Base-by-base conservation (phyloP, 1,139 yeast species). In the Candida buenavistaensis region DNA sequence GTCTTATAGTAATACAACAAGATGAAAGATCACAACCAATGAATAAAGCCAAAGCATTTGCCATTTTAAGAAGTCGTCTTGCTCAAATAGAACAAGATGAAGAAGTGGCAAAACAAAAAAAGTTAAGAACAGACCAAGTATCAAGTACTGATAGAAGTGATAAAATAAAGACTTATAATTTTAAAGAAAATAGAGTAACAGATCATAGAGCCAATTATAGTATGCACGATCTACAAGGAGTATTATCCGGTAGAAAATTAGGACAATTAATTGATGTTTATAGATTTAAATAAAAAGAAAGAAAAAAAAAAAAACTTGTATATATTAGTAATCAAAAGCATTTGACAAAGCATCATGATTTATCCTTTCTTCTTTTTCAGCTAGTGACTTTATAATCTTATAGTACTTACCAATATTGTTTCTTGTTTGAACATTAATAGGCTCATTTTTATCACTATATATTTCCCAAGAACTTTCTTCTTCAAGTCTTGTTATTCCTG, bases 401-500 rank as follows among this genome's bases (percentile, higher is more conserved):
- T 82, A 77, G 57, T 94, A 92, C 40, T 97, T 71, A 7, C 95
- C 75, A 29, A 94, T 90, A 15, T 89, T 83, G 43, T 75, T 78
- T 47, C 94, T 74, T 6, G 80, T 71, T 14, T 76, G 67, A 12
- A 67, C 61, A 4, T 85, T 63, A 14, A 94, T 82, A 16, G 63
- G 54, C 44, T 90, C 97, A 54, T 94, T 94, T 41, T 77, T 75
- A 58, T 94, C 98, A 36, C 95, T 83, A 61, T 94, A 94, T 35
- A 94, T 92, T 52, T 90, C 96, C 90, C 95, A 82, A 2, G 96
- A 85, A 30, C 96, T 84, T 53, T 89, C 96, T 54, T 92, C 97
- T 55, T 94, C 97, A 32, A 92, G 64, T 47, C 95, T 72, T 5
- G 97, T 89, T 37, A 92, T 85, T 2, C 87, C 47, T 5, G 46